Evolutionary conservation across 169 alveolate genomes (phyloP), one percentile per base, ranked within the genome.

Genomic region (Eimeria tenella): DNA sequence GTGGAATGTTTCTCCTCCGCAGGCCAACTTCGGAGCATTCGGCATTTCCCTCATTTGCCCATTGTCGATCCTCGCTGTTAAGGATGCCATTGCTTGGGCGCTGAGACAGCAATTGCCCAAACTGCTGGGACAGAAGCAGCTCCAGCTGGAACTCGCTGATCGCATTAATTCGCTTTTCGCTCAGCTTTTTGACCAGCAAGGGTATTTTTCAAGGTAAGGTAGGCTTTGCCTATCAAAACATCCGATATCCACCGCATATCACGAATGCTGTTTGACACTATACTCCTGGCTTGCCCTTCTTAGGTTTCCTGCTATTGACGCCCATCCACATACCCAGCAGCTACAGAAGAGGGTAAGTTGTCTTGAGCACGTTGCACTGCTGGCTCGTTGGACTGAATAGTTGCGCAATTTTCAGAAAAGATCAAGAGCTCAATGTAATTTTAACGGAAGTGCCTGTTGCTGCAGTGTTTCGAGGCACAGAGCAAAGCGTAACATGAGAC

Each of bases 221-320:
- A 83, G 4, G 88, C 11, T 21, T 8, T 31, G 42, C 42, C 42
- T 1, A 31, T 31, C 42, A 31, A 31, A 31, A 31, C 2, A 1
- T 31, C 42, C 42, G 42, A 31, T 31, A 31, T 31, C 42, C 42
- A 31, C 42, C 42, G 42, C 0, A 31, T 31, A 31, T 31, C 42
- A 31, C 42, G 42, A 31, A 31, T 31, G 42, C 19, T 58, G 4
- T 17, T 58, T 58, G 68, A 10, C 19, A 58, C 5, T 13, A 3
- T 17, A 58, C 68, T 17, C 21, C 11, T 13, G 68, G 68, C 19
- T 58, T 10, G 11, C 19, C 68, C 1, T 58, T 58, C 31, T 58
- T 75, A 83, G 90, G 77, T 83, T 83, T 17, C 75, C 90, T 21
- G 75, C 90, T 25, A 83, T 83, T 58, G 90, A 83, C 90, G 73